Percentiles rank a stretch among this genome's conserved stretches.
Evolutionary conservation across 2,329 filamentous ascomycete genomes (phyloP).

Genomic region (Pseudogymnoascus sp.): DNA sequence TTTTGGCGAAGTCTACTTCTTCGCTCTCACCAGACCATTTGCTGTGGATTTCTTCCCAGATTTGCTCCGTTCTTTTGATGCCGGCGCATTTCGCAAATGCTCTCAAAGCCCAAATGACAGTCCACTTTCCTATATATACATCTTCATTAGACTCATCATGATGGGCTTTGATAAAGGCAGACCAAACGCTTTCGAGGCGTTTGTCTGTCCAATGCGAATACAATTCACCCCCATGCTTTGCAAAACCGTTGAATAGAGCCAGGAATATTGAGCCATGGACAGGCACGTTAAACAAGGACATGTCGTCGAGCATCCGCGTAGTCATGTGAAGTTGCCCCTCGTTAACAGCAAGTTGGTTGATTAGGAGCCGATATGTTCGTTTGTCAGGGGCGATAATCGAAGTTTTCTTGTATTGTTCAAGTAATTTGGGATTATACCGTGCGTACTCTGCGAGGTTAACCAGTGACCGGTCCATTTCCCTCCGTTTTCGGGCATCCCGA

Average conservation of each 20-base stretch:
- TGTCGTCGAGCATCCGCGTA: conserved; percentile 67
- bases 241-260: conserved; percentile 75
- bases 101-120: conserved; percentile 51
- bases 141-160: conserved; percentile 35
- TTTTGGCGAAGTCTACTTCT: conserved; percentile 26
- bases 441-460: conserved; percentile 49
- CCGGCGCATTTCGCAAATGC: conserved; percentile 49
- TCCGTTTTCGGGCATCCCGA: conserved; percentile 28
- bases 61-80: conserved; percentile 20
- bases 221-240: conserved; percentile 56
- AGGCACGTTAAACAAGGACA: conserved; percentile 60
- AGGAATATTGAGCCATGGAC: conserved; percentile 72
- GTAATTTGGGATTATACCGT: conserved; percentile 48
- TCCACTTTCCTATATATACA: conserved; percentile 50
- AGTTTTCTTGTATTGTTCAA: conserved; percentile 46
- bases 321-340: conserved; percentile 66
- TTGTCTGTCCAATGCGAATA: conserved; percentile 64
- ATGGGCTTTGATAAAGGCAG: conserved; percentile 50
- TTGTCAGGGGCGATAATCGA: conserved; percentile 65
- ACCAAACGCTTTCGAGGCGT: conserved; percentile 61
- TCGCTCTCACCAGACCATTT: conserved; percentile 25
- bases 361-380: conserved; percentile 69
- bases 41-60: conserved; percentile 26
- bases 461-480: conserved; percentile 43
- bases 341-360: conserved; percentile 62